phyloP scores from a whole-genome alignment of 1,284 basidiomycete species.

The Veloporphyrellus conicus region DNA sequence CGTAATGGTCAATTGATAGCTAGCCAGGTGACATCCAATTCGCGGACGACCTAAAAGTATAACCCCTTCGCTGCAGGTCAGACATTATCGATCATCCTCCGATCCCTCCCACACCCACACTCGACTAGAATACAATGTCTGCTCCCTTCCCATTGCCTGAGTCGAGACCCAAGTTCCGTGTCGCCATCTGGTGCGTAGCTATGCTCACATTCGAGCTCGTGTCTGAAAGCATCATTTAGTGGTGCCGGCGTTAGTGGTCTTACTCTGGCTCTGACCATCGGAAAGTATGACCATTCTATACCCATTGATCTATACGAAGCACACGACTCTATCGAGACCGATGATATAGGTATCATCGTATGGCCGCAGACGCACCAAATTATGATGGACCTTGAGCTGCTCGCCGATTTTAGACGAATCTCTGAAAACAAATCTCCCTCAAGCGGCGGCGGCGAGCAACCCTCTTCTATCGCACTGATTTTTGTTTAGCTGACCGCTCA shows the following conservation, averaged over 20 bases:
- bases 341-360: conserved; percentile 18
- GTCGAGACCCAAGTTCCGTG: neutral
- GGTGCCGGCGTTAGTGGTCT: neutral
- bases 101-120: too few species aligned
- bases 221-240: neutral
- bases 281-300: neutral
- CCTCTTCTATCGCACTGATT: neutral
- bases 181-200: neutral
- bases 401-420: conserved; percentile 17
- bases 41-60: too few species aligned
- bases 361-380: conserved; percentile 10
- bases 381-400: conserved; percentile 20
- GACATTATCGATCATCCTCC: too few species aligned
- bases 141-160: neutral
- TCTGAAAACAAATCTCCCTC: neutral
- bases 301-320: conserved; percentile 26
- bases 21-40: too few species aligned
- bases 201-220: neutral
- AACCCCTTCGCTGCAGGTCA: too few species aligned
- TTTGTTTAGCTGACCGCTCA: neutral
- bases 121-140: neutral
- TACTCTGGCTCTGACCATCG: neutral
- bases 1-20: too few species aligned
- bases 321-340: conserved; percentile 13
- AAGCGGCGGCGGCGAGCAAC: neutral